A percentile compares a stretch with the other conserved stretches of the same genome.
These are phyloP conservation scores for Backusella circina DNA, from an alignment of 192 early-diverging fungal species.

Conservation along the genomic window DNA sequence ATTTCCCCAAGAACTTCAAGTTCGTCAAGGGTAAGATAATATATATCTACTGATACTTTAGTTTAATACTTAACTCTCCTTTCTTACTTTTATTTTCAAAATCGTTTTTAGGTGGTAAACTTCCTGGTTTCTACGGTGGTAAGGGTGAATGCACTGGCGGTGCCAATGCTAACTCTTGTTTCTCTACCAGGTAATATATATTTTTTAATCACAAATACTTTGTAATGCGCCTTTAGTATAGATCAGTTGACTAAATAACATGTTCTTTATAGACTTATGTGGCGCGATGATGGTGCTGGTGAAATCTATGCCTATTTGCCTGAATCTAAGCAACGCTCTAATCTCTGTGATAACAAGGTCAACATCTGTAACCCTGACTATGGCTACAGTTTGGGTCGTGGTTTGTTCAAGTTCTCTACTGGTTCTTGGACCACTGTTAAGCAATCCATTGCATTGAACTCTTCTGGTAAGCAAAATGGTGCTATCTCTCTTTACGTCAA, in stretches of 20 bases:
- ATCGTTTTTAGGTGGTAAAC: constrained; percentile 42
- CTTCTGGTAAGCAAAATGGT: constrained; percentile 19
- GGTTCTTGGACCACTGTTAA: constrained; percentile 42
- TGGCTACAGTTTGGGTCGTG: constrained; percentile 52
- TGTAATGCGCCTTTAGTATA: neutral
- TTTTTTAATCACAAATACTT: neutral
- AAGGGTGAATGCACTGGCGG: constrained; percentile 46
- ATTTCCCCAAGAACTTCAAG: constrained; percentile 43
- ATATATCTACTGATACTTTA: neutral
- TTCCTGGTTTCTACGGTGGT: constrained; percentile 57
- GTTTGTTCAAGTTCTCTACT: constrained; percentile 37
- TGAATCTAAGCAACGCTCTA: constrained; percentile 10
- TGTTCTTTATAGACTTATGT: constrained; percentile 37
- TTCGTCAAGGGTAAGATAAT: constrained; percentile 41
- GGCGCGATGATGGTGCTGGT: constrained; percentile 42
- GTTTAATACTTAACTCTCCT: neutral
- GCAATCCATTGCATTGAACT: constrained; percentile 38
- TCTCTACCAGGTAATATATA: constrained; percentile 46
- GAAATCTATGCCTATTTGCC: constrained; percentile 52
- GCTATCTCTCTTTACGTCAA: constrained; percentile 11
- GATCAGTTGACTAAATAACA: neutral
- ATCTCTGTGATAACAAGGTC: constrained; percentile 21
- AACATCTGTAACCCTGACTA: constrained; percentile 51
- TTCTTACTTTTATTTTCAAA: neutral
- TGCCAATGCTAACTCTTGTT: constrained; percentile 42